Base-by-base conservation (phyloP, 495 filamentous ascomycete genomes). In the Penicillium argentinense region DNA sequence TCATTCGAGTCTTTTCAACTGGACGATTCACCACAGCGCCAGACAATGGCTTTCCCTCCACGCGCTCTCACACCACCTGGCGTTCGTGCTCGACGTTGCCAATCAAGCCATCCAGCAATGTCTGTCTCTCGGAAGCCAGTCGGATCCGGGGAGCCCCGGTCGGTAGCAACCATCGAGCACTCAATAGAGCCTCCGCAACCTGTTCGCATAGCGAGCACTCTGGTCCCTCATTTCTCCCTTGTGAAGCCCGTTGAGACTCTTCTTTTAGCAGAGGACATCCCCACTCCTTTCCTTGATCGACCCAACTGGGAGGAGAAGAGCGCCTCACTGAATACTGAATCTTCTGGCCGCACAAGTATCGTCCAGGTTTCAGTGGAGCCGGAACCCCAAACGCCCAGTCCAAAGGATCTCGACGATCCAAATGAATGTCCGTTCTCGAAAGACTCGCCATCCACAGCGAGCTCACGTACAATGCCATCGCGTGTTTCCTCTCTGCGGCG, bases 221-320 rank as follows among this genome's bases (percentile, higher is more conserved):
- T 73, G 22, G 63, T 73, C 29, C 72, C 72, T 6, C 72, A 75
- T 53, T 75, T 75, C 54, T 72, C 67, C 5, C 49, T 45, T 25
- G 26, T 67, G 46, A 42, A 34, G 27, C 51, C 59, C 5, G 26
- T 50, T 24, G 36, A 50, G 8, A 52, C 45, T 29, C 45, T 44
- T 48, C 33, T 52, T 11, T 34, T 54, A 23, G 38, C 45, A 18
- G 26, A 48, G 13, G 53, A 41, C 12, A 4, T 45, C 1, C 11
- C 52, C 13, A 37, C 42, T 16, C 51, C 54, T 16, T 16, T 34
- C 22, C 52, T 57, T 34, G 30, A 33, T 16, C 38, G 50, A 38
- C 51, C 53, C 13, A 40, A 45, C 13, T 57, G 47, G 9, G 45
- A 52, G 9, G 36, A 55, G 39, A 60, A 48, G 30, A 22, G 39